Percentiles rank a stretch among this genome's conserved stretches.
Evolutionary conservation across 768 basidiomycete species (phyloP).

Genomic region (Agaricus blazei): DNA sequence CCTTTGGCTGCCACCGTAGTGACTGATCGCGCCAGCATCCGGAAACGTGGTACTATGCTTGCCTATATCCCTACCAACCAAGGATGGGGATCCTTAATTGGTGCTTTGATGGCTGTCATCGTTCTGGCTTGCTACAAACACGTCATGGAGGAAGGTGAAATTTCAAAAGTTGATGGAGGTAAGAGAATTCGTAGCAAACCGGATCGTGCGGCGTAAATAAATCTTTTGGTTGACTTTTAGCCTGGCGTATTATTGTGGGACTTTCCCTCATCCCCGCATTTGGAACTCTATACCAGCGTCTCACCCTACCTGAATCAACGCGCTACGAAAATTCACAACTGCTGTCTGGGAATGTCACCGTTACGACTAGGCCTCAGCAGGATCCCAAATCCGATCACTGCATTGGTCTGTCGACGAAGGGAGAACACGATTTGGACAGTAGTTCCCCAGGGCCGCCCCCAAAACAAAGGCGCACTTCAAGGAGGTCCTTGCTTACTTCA

Average conservation of each 20-base stretch:
- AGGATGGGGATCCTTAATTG: constrained; percentile 72
- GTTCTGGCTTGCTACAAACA: constrained; percentile 59
- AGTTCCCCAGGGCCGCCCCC: constrained; percentile 16
- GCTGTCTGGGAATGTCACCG: no score
- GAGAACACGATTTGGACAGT: no score
- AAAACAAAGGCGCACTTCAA: constrained; percentile 47
- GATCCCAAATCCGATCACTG: no score
- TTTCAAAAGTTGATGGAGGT: constrained; percentile 69
- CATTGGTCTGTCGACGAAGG: no score
- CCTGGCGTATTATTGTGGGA: constrained; percentile 72
- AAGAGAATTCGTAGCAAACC: constrained; percentile 7
- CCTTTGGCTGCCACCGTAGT: constrained; percentile 71
- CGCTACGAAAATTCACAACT: constrained; percentile 43
- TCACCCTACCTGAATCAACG: constrained; percentile 67
- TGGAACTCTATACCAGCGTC: constrained; percentile 68
- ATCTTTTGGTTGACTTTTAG: constrained; percentile 20
- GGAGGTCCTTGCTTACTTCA: constrained; percentile 66
- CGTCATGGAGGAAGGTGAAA: constrained; percentile 56
- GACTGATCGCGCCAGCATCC: constrained; percentile 58
- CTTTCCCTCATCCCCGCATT: constrained; percentile 72
- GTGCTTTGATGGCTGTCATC: constrained; percentile 56
- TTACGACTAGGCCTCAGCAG: no score
- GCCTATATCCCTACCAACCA: constrained; percentile 74
- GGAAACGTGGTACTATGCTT: constrained; percentile 63
- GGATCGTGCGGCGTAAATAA: no score